Evolutionary conservation across 2,329 filamentous ascomycete genomes (phyloP).

Genomic region (Alternaria arborescens): DNA sequence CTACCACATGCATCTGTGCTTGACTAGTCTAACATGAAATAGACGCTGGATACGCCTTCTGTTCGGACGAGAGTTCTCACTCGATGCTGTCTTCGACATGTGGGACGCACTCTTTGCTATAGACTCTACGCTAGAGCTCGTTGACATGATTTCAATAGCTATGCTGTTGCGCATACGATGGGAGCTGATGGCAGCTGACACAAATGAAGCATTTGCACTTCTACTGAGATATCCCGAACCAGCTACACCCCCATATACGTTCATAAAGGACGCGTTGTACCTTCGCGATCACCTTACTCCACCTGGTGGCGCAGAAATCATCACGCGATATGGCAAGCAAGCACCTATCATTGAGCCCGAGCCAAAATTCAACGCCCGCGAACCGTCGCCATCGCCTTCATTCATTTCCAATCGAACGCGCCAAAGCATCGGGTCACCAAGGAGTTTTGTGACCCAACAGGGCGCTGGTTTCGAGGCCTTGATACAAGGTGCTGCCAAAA

Average conservation of each 20-base stretch:
- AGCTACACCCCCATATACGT: conserved; percentile 74
- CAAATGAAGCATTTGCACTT: conserved; percentile 82
- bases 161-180: conserved; percentile 94
- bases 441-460: conserved; percentile 39
- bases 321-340: conserved; percentile 72
- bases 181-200: conserved; percentile 86
- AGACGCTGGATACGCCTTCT: conserved; percentile 93
- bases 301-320: conserved; percentile 70
- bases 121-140: conserved; percentile 78
- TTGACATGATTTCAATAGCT: conserved; percentile 90
- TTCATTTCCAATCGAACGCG: conserved; percentile 36
- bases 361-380: conserved; percentile 38
- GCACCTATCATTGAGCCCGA: conserved; percentile 44
- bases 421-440: conserved; percentile 40
- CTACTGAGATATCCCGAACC: conserved; percentile 81
- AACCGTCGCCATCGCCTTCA: conserved; percentile 37
- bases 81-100: conserved; percentile 80
- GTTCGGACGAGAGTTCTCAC: conserved; percentile 92
- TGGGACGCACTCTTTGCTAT: conserved; percentile 94
- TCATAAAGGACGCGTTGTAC: conserved; percentile 86
- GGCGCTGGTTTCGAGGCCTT: conserved; percentile 69
- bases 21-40: conserved; percentile 26
- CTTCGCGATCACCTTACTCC: conserved; percentile 70
- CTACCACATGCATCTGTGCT: neutral
- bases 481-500: conserved; percentile 78